Percentiles rank a stretch among this genome's conserved stretches.
Evolutionary conservation across 2,329 filamentous ascomycete species (phyloP).

Genomic region (Aspergillus fischeri): DNA sequence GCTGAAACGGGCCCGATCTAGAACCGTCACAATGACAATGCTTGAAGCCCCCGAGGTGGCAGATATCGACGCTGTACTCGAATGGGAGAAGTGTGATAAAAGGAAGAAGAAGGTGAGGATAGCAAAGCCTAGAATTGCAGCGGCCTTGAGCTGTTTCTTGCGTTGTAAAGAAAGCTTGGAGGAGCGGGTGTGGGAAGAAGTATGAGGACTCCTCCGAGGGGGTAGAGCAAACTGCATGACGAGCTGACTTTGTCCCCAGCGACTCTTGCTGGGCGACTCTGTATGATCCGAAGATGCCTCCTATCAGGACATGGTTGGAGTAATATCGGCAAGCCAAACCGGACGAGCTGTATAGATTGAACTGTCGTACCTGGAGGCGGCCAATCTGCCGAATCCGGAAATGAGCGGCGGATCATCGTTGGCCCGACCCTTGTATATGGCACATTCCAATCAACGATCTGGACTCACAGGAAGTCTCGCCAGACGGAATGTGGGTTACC

Average conservation of each 20-base stretch:
- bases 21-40: constrained; percentile 77
- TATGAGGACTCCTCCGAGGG: constrained; percentile 75
- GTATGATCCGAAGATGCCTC: background rate
- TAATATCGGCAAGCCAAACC: background rate
- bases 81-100: constrained; percentile 43
- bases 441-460: background rate
- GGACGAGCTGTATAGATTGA: background rate
- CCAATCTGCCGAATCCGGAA: constrained; percentile 16
- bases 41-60: constrained; percentile 38
- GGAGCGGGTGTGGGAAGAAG: constrained; percentile 62
- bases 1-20: constrained; percentile 65
- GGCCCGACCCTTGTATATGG: constrained; percentile 7
- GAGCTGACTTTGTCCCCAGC: constrained; percentile 17
- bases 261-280: constrained; percentile 12
- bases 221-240: constrained; percentile 87
- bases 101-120: constrained; percentile 60
- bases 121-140: constrained; percentile 53
- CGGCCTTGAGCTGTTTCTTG: constrained; percentile 58
- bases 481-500: background rate
- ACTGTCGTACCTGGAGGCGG: constrained; percentile 3
- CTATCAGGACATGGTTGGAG: background rate
- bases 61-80: constrained; percentile 22
- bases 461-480: background rate
- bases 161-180: constrained; percentile 43
- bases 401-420: constrained; percentile 17